Evolutionary conservation across 768 basidiomycete species (phyloP), one percentile per base, ranked within the genome.

Genomic region (Phallus indusiatus): DNA sequence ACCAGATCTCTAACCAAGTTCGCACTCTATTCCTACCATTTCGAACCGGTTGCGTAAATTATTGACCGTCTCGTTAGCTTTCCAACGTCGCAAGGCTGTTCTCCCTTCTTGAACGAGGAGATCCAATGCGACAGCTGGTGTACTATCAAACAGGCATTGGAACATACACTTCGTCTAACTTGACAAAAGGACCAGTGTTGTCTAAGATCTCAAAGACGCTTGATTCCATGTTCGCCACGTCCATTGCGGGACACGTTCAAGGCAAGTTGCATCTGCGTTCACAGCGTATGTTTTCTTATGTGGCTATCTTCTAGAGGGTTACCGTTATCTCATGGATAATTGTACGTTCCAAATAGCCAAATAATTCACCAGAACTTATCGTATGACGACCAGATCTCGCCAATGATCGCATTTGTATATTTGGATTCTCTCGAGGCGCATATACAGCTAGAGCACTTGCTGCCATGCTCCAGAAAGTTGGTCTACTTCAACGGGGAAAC

Each of bases 1-100:
- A 74, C 56, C 75, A 82, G 63, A 87, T 79, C 61, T 70, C 75
- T 61, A 67, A 70, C 3, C 65, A 68, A 59, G 85, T 83, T 62
- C 33, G 80, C 12, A 3, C 2, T 42, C 37, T 22, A 34, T 10
- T 54, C 42, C 35, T 34, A 28, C 53, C 20, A n/a, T n/a, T 47
- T 51, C 34, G 47, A 49, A 33, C 0, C 8, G 20, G 55, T 10
- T n/a, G 42, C 4, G 5, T 22, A 35, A 12, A 42, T 42, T 21
- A 48, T 37, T 22, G 47, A 55, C 33, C 10, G 14, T 20, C 37
- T 42, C n/a, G 36, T 10, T 16, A 66, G 59, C 63, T 66, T 59
- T 69, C 69, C 2, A 68, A 67, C 37, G 47, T 70, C 18, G 67
- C 67, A 46, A 63, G 63, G 42, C 63, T 76, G 5, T 72, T 74